Percentiles rank a stretch among this genome's conserved stretches.
Evolutionary conservation across 108 stramenopile species (phyloP).

Genomic region (Cylindrotheca closterium): DNA sequence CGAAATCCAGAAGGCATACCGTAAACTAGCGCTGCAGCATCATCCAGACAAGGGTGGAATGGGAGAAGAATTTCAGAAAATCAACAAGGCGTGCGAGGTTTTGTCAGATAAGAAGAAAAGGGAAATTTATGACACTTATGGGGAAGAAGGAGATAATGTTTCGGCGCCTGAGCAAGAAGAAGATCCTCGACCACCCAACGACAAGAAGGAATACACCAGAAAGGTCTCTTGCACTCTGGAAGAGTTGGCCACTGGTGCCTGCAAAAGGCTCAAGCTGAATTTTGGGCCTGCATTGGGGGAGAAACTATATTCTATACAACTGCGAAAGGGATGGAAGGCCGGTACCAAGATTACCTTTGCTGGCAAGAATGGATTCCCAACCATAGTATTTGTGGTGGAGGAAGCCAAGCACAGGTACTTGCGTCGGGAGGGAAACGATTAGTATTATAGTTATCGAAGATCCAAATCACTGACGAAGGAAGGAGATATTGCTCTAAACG

Average conservation of each 20-base stretch:
- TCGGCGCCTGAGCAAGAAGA: too few species aligned
- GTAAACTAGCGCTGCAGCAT: conserved; percentile 93
- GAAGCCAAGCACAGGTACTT: conserved; percentile 69
- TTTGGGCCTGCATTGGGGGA: conserved; percentile 20
- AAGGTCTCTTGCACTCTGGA: conserved; percentile 56
- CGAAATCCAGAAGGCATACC: conserved; percentile 89
- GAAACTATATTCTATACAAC: conserved; percentile 53
- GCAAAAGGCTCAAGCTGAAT: conserved; percentile 73
- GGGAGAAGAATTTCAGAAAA: conserved; percentile 84
- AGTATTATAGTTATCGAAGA: conserved; percentile 31
- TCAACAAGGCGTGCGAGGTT: conserved; percentile 81
- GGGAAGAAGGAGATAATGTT: conserved; percentile 89
- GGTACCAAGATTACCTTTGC: conserved; percentile 77
- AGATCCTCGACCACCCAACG: conserved; percentile 13
- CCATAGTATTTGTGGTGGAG: conserved; percentile 69
- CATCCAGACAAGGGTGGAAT: conserved; percentile 96
- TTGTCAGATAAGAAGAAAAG: conserved; percentile 86
- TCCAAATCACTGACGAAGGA: conserved; percentile 40
- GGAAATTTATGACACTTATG: conserved; percentile 87
- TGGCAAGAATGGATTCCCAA: conserved; percentile 28
- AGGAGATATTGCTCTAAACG: conserved; percentile 39
- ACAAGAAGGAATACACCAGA: conserved; percentile 24
- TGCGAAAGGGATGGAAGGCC: conserved; percentile 72
- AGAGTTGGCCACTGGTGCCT: conserved; percentile 63
- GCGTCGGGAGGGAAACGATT: conserved; percentile 53